A percentile compares a stretch with the other conserved stretches of the same genome.
phyloP scores from a whole-genome alignment of 371 early-diverging fungal genomes.

The Mucor saturninus region DNA sequence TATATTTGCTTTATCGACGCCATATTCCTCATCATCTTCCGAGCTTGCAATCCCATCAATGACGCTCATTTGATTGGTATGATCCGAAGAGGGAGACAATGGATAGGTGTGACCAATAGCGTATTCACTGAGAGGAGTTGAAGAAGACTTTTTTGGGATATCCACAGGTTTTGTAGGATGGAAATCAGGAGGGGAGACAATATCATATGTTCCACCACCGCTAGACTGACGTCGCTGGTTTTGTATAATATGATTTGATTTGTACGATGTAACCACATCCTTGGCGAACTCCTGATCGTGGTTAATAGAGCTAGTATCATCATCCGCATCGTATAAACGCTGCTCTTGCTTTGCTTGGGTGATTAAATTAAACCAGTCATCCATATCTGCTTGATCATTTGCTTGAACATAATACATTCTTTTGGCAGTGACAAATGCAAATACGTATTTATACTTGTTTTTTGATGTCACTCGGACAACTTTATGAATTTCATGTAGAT shows the following conservation, averaged over 20 bases:
- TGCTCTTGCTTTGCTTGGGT: conserved; percentile 57
- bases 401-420: conserved; percentile 81
- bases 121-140: conserved; percentile 32
- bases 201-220: conserved; percentile 7
- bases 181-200: not conserved
- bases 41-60: conserved; percentile 52
- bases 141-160: conserved; percentile 19
- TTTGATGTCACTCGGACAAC: conserved; percentile 76
- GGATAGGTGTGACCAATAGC: conserved; percentile 44
- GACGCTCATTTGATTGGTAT: conserved; percentile 31
- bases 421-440: conserved; percentile 77
- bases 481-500: conserved; percentile 74
- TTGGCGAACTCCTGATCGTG: conserved; percentile 58
- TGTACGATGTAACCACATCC: conserved; percentile 43
- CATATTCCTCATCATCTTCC: conserved; percentile 55
- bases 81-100: conserved; percentile 45
- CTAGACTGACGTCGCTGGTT: conserved; percentile 29
- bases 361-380: conserved; percentile 71
- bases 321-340: conserved; percentile 50
- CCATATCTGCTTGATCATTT: conserved; percentile 62
- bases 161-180: conserved; percentile 18
- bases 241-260: conserved; percentile 36
- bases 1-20: conserved; percentile 36
- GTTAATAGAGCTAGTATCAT: conserved; percentile 51
- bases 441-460: conserved; percentile 67